A percentile compares a stretch with the other conserved stretches of the same genome.
phyloP scores from a whole-genome alignment of 345 rosid species.

The Sonneratia caseolaris region DNA sequence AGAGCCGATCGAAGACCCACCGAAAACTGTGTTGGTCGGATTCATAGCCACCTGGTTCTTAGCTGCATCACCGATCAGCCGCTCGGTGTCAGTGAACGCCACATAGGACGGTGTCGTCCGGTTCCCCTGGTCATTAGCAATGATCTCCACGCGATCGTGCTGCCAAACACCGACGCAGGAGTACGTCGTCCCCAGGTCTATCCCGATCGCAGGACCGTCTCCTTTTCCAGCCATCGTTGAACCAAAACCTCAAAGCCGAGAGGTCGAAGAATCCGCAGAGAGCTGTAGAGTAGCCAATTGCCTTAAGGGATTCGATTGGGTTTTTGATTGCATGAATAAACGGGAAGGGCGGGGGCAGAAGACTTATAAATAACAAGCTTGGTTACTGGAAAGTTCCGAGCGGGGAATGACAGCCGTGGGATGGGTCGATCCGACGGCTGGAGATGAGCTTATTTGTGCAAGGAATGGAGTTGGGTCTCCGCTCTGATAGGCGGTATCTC shows the following conservation, averaged over 20 bases:
- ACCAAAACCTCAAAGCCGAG: background rate
- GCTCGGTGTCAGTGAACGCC: constrained; percentile 21
- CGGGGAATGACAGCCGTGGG: background rate
- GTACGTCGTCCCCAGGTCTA: constrained; percentile 18
- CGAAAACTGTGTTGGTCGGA: constrained; percentile 19
- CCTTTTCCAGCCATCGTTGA: constrained; percentile 1
- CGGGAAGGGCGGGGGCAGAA: background rate
- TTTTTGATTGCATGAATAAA: background rate
- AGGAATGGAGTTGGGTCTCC: background rate
- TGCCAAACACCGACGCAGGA: constrained; percentile 24
- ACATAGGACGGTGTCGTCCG: constrained; percentile 20
- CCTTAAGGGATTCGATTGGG: background rate
- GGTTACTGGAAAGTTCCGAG: background rate
- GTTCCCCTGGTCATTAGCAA: constrained; percentile 21
- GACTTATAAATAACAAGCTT: background rate
- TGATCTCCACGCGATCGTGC: constrained; percentile 22
- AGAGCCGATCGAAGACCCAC: background rate
- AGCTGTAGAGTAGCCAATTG: too few species aligned
- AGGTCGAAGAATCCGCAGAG: background rate
- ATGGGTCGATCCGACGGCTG: background rate
- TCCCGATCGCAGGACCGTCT: constrained; percentile 16
- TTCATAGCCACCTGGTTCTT: constrained; percentile 30
- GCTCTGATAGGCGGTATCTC: too few species aligned
- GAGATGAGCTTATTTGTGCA: background rate
- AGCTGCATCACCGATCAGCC: constrained; percentile 24